Evolutionary conservation across 1,284 basidiomycete genomes (phyloP).

Genomic region (Malassezia cuniculi): DNA sequence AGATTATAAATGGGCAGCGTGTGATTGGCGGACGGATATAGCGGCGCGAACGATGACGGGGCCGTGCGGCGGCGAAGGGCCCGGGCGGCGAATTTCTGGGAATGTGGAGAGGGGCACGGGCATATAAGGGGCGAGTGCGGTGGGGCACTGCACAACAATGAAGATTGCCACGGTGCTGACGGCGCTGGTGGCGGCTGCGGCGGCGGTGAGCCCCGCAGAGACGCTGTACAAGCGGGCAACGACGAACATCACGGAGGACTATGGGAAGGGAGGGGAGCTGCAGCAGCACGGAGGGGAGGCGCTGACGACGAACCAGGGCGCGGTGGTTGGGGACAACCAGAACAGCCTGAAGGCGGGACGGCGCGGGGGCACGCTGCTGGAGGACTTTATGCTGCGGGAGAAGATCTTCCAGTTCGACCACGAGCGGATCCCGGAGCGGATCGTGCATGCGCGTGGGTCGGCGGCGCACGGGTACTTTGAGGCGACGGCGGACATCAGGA

Average conservation of each 20-base stretch:
- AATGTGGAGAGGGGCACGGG: too few species aligned
- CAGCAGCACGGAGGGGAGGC: constrained; percentile 1
- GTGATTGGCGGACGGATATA: too few species aligned
- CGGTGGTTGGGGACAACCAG: not conserved
- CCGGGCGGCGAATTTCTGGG: too few species aligned
- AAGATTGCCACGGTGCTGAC: too few species aligned
- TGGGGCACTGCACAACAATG: too few species aligned
- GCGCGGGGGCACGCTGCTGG: constrained; percentile 14
- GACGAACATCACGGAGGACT: not conserved
- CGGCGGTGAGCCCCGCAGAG: too few species aligned
- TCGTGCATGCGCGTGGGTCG: constrained; percentile 50
- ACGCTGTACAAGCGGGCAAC: too few species aligned
- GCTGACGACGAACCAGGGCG: constrained; percentile 7
- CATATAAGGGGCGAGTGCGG: too few species aligned
- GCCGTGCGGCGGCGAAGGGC: too few species aligned
- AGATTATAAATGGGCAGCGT: too few species aligned
- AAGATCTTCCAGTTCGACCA: constrained; percentile 79
- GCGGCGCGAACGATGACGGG: too few species aligned
- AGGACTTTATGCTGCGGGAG: constrained; percentile 46
- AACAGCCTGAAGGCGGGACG: constrained; percentile 6
- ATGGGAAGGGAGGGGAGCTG: not conserved
- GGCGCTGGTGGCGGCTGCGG: too few species aligned
- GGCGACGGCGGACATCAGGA: constrained; percentile 59
- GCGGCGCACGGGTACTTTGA: constrained; percentile 88
- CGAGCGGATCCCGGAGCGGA: constrained; percentile 88